A percentile compares a stretch with the other conserved stretches of the same genome.
Evolutionary conservation across 2,329 filamentous ascomycete genomes (phyloP).

Genomic region (Kalaharituber pfeilii): DNA sequence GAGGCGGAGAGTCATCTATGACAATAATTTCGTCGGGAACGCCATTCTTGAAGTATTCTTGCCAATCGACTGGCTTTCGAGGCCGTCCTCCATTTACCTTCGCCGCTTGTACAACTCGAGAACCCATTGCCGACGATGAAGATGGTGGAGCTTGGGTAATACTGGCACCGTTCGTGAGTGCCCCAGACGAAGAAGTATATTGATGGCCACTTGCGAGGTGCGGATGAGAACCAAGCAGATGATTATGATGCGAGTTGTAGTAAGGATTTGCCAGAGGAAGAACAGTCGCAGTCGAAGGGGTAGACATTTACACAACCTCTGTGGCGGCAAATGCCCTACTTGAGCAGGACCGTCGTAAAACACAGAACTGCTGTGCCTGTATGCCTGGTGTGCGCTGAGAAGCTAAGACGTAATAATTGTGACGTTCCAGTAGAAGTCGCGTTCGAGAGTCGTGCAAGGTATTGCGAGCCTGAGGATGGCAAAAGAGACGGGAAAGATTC

Average conservation of each 20-base stretch:
- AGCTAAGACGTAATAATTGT: background rate
- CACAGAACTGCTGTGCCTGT: background rate
- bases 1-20: conserved; percentile 47
- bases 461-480: background rate
- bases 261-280: conserved; percentile 52
- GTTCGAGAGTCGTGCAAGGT: background rate
- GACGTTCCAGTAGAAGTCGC: background rate
- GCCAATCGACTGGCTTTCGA: conserved; percentile 53
- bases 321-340: background rate
- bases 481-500: background rate
- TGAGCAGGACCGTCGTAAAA: background rate
- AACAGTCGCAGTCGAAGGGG: conserved; percentile 58
- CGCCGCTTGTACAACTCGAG: conserved; percentile 15
- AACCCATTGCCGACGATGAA: conserved; percentile 25
- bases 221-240: conserved; percentile 31
- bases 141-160: conserved; percentile 22
- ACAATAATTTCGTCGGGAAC: conserved; percentile 72
- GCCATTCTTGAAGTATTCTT: conserved; percentile 65
- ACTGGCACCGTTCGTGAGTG: conserved; percentile 23
- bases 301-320: conserved; percentile 46
- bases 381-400: background rate
- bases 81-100: conserved; percentile 37
- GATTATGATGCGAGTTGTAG: conserved; percentile 35
- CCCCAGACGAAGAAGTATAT: conserved; percentile 30
- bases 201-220: conserved; percentile 38